Evolutionary conservation across 2,329 filamentous ascomycete genomes (phyloP), one percentile per base, ranked within the genome.

Genomic region (Fusarium torreyae): DNA sequence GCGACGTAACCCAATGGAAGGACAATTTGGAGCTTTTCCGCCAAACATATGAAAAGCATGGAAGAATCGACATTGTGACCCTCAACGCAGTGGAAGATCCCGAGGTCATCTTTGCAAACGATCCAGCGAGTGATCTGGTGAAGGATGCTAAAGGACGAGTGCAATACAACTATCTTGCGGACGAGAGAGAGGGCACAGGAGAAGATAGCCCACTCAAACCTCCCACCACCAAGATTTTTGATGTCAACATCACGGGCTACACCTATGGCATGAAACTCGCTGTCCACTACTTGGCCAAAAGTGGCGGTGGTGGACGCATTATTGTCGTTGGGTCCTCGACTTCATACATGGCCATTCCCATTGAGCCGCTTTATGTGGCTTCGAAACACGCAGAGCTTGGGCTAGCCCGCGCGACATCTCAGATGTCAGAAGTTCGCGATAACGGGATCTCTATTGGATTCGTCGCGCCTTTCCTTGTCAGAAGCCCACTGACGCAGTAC

Each of bases 191-290:
- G 18, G 7, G 15, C 22, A 10, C 24, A 38, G 18, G 6, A 14
- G n/a, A 42, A 33, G 22, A 33, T 26, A 26, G 24, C 24, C 49
- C 49, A n/a, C 17, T 52, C 6, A 42, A 52, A 20, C 20, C 49
- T 6, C 49, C 49, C 8, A 42, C 24, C 17, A 52, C 49, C 13
- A 52, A 42, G 22, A 52, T 52, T 11, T 52, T 52, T 22, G 49
- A 52, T 22, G 49, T 52, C 38, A 52, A 52, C 28, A 52, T 42
- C 49, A 42, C 38, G 10, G 49, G 49, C 14, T 40, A 42, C 17
- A 40, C 18, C 18, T 52, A 52, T n/a, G 38, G 49, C 17, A 52
- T 52, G 49, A 52, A 52, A 24, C 26, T 52, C 17, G 49, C 49
- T 15, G 49, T 52, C 14, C 49, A 52, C 26, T 38, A 52, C 17